Conservation (phyloP, 2,329 filamentous ascomycete genomes). For the Cryphonectria naterciae region DNA sequence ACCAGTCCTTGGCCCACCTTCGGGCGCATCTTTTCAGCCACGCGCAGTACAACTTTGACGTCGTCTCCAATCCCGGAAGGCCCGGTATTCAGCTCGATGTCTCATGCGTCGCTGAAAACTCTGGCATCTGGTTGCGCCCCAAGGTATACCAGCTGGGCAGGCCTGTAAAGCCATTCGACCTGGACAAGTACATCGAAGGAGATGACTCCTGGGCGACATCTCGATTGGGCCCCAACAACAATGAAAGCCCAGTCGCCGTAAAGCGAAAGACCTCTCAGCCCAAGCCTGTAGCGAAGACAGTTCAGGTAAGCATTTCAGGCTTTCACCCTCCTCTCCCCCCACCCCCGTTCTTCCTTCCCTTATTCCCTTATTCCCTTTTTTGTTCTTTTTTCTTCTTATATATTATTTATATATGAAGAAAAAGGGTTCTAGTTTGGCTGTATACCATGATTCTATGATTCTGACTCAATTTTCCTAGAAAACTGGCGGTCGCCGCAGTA, state of each 20-base stretch:
- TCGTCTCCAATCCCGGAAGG: conserved; percentile 43
- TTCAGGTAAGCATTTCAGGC: conserved; percentile 17
- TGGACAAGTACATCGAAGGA: conserved; percentile 49
- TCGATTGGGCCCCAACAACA: conserved; percentile 46
- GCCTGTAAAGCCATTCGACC: conserved; percentile 48
- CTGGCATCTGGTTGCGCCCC: conserved; percentile 31
- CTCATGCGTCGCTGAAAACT: conserved; percentile 35
- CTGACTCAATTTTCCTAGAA: conserved; percentile 19
- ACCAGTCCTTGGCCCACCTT: conserved; percentile 53
- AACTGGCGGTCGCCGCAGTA: conserved; percentile 21
- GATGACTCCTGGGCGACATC: conserved; percentile 52
- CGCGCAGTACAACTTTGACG: conserved; percentile 48
- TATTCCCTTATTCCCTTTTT: too few relatives aligned
- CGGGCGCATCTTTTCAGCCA: conserved; percentile 55
- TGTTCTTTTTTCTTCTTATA: too few relatives aligned
- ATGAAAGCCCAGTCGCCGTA: conserved; percentile 29
- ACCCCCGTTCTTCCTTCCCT: too few relatives aligned
- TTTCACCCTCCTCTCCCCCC: too few relatives aligned
- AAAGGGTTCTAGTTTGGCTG: too few relatives aligned
- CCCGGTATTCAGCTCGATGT: conserved; percentile 47
- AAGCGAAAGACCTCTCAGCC: conserved; percentile 17
- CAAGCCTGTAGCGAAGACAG: conserved; percentile 8
- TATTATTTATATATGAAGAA: too few relatives aligned
- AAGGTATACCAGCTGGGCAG: conserved; percentile 49
- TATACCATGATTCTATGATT: background rate